Evolutionary conservation across 768 basidiomycete genomes (phyloP).

Genomic region (Russula ochroleuca): DNA sequence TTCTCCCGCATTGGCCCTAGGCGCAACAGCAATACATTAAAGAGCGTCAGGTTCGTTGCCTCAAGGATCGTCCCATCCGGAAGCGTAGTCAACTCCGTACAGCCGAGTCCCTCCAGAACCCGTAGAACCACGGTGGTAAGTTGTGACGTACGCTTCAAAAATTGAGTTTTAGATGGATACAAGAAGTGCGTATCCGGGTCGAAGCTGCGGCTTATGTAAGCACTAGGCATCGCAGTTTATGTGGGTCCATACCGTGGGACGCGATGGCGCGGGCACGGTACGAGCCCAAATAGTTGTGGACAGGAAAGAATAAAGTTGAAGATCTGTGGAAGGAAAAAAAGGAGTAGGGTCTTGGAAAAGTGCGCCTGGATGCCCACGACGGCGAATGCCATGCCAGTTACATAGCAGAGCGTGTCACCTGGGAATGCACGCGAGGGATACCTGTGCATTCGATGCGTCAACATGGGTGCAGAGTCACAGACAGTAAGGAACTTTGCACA

Average conservation of each 20-base stretch:
- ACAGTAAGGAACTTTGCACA: constrained; percentile 37
- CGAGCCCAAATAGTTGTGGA: constrained; percentile 91
- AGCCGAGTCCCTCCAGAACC: constrained; percentile 55
- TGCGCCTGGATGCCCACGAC: constrained; percentile 97
- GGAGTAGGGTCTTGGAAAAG: constrained; percentile 91
- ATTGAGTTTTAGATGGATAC: constrained; percentile 64
- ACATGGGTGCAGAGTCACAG: neutral
- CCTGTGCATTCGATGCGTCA: constrained; percentile 44
- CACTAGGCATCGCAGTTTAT: neutral
- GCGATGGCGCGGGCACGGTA: constrained; percentile 91
- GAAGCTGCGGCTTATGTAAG: constrained; percentile 46
- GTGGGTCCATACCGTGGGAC: constrained; percentile 65
- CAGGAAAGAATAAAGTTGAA: constrained; percentile 95
- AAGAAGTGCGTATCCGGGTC: constrained; percentile 72
- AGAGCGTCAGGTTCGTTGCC: constrained; percentile 85
- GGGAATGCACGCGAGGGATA: constrained; percentile 94
- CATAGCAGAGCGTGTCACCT: constrained; percentile 96
- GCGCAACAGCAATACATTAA: constrained; percentile 78
- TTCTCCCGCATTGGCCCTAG: constrained; percentile 86
- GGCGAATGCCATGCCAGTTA: constrained; percentile 97
- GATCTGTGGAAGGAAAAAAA: constrained; percentile 97
- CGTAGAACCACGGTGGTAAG: constrained; percentile 54
- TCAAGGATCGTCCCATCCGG: constrained; percentile 55
- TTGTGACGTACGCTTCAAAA: constrained; percentile 53
- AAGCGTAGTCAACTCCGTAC: constrained; percentile 60